phyloP scores from a whole-genome alignment of 805 yeast genomes.

The Candida silvatica region DNA sequence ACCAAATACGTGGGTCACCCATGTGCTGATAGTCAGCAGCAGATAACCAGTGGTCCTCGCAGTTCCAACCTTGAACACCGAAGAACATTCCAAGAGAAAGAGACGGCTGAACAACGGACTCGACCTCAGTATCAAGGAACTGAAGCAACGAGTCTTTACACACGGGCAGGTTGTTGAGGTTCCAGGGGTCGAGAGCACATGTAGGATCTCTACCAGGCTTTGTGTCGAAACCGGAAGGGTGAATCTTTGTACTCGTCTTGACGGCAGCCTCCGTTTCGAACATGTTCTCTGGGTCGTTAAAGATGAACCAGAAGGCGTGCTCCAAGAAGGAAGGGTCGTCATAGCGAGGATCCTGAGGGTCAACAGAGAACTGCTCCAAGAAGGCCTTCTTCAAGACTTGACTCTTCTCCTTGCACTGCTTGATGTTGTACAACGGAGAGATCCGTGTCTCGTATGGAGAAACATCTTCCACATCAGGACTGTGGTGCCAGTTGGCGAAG shows the following conservation, averaged over 20 bases:
- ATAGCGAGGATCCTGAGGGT: conserved; percentile 7
- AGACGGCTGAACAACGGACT: conserved; percentile 32
- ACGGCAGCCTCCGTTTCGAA: conserved; percentile 30
- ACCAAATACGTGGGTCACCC: conserved; percentile 54
- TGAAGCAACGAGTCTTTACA: conserved; percentile 40
- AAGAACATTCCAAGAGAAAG: conserved; percentile 45
- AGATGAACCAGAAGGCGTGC: conserved; percentile 32
- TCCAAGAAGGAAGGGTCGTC: conserved; percentile 25
- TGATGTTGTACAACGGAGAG: conserved; percentile 44
- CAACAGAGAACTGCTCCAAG: conserved; percentile 11
- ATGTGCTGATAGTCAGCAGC: conserved; percentile 42
- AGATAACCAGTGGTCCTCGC: conserved; percentile 55
- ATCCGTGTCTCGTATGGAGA: conserved; percentile 29
- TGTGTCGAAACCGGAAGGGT: conserved; percentile 30
- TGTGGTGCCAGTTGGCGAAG: conserved; percentile 35
- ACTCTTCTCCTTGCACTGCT: conserved; percentile 53
- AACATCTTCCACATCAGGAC: conserved; percentile 28
- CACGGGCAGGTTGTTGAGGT: conserved; percentile 45
- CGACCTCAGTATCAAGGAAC: conserved; percentile 36
- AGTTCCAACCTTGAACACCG: conserved; percentile 47
- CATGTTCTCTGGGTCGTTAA: conserved; percentile 20
- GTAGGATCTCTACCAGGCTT: conserved; percentile 10
- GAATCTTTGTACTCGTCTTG: conserved; percentile 25
- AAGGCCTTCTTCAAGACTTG: conserved; percentile 27
- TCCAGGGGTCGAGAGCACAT: conserved; percentile 37